Conservation (phyloP, 805 yeast species). For the Candida krabiensis region DNA sequence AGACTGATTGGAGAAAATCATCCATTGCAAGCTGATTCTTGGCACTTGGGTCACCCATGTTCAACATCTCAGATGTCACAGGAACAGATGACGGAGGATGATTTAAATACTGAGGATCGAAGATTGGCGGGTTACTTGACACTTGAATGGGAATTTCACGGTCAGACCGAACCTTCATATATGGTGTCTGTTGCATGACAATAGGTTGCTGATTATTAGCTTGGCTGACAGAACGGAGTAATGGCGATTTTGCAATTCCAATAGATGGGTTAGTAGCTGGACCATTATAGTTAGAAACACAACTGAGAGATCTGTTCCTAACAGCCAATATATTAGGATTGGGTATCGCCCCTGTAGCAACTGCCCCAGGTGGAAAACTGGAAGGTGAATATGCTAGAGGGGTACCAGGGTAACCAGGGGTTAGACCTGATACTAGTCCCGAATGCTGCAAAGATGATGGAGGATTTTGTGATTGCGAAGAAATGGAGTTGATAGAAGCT, state of each 20-base stretch:
- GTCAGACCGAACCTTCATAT: no score
- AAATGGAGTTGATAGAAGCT: conserved; percentile 25
- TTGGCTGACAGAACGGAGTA: conserved; percentile 7
- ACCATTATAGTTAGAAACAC: conserved; percentile 4
- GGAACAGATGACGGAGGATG: conserved; percentile 2
- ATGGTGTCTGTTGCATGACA: not conserved
- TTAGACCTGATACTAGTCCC: not conserved
- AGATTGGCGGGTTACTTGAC: conserved; percentile 10
- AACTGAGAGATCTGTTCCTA: conserved; percentile 21
- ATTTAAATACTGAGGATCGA: conserved; percentile 16
- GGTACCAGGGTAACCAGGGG: conserved; percentile 3
- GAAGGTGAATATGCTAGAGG: conserved; percentile 12
- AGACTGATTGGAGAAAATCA: conserved; percentile 7
- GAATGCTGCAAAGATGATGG: conserved; percentile 11
- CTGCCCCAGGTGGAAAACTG: conserved; percentile 1
- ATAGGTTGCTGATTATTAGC: conserved; percentile 1
- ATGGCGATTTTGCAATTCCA: conserved; percentile 9
- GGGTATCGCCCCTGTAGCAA: conserved; percentile 1
- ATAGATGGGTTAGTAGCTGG: conserved; percentile 1
- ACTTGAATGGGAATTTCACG: not conserved
- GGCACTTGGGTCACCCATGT: conserved; percentile 1
- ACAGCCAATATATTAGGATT: conserved; percentile 7
- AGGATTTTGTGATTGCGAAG: conserved; percentile 21
- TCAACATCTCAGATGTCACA: not conserved
- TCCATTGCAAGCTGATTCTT: conserved; percentile 16